Base-by-base conservation (phyloP, 495 filamentous ascomycete species). In the Penicillium maclennaniae region DNA sequence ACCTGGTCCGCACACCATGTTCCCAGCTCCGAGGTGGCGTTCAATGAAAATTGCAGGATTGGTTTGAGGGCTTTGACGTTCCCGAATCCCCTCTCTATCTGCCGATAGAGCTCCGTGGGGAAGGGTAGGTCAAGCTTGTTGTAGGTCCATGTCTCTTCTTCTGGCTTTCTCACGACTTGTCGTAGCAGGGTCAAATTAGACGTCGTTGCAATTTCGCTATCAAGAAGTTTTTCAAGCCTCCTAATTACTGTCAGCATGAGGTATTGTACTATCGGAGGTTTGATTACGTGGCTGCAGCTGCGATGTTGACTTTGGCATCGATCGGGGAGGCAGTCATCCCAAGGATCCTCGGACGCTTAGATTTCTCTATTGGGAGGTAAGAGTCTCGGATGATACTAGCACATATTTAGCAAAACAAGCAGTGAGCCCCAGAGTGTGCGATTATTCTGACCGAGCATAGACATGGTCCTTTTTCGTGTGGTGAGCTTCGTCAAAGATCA, bases 241-340 rank as follows among this genome's bases (percentile, higher is more conserved):
- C 83, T 85, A 20, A 12, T 19, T 10, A 45, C 31, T 43, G 12
- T 68, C 36, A 70, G 53, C 16, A 3, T 12, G 3, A 27, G 15
- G 19, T 5, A 1, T 5, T 27, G n/a, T 6, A 45, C 7, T 14
- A 40, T 2, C 10, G 7, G 38, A 40, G n/a, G n/a, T n/a, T n/a
- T n/a, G n/a, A n/a, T n/a, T n/a, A 85, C 80, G 59, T 66, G 16
- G 90, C 91, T 49, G 87, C 87, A 38, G 82, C 72, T 19, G 80
- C 71, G 21, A 89, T 79, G 60, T 93, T 83, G 0, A 79, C 76
- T 58, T 87, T 85, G 3, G 87, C 83, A 73, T 97, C 92, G n/a
- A 97, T 86, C 2, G 93, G 93, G 9, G 92, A 97, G 15, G 93
- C 93, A 8, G 93, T 99, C 92, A 99, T 96, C 16, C 92, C 93